Base-by-base conservation (phyloP, 139 green algal genomes). In the Bryopsis sp. region DNA sequence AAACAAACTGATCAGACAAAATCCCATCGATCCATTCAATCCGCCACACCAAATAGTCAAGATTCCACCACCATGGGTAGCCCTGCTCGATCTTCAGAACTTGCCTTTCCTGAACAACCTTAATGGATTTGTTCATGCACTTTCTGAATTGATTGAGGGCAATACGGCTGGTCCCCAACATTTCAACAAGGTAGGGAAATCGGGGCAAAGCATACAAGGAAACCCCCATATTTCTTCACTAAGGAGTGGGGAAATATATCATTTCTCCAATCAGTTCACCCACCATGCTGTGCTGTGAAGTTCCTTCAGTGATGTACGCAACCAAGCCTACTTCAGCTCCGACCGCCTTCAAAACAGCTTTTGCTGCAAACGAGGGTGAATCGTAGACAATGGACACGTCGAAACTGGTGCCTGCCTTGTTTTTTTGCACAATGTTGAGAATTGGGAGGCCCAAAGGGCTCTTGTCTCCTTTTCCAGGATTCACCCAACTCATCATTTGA, bases 271-370 rank as follows among this genome's bases (percentile, higher is more conserved):
- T n/a, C n/a, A n/a, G n/a, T n/a, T n/a, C n/a, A 39, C 76, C 0
- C 62, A 95, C 88, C 92, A 97, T 97, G 79, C 96, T 90, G 72
- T 97, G 92, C 79, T 97, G 92, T 11, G 94, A 94, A 65, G 98
- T 97, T 71, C 94, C 93, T 76, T 99, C 94, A 6, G 94, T 99
- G 79, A 99, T 98, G 85, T 91, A 98, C 39, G 99, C 94, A 39
- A 97, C 88, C 48, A 99, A 83, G 50, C 95, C 86, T 36, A 99
- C 71, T 82, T 97, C 93, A 3, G 90, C 93, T 67, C 95, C 85
- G 26, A 97, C 80, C 11, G 86, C 88, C 67, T 99, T 94, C 67
- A 97, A 69, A 64, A 98, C 96, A 28, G 94, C 92, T 19, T 76
- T 70, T n/a, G 94, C 94, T 4, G 94, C 94, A 74, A 95, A 95